phyloP scores from a whole-genome alignment of 371 early-diverging fungal genomes.

The Syncephalastrum monosporum region DNA sequence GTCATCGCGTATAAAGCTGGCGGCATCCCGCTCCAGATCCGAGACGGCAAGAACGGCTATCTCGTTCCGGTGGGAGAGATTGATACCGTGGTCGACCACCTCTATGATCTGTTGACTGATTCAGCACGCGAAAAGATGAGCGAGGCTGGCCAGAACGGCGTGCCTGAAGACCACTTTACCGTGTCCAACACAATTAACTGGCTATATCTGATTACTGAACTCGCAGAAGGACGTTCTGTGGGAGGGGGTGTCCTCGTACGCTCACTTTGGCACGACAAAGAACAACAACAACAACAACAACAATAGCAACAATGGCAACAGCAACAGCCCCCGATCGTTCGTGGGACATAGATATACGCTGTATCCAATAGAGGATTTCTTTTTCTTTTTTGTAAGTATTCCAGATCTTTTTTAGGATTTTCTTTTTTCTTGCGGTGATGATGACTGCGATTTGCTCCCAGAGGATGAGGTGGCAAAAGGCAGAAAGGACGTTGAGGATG shows the following conservation, averaged over 20 bases:
- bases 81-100: conserved; percentile 55
- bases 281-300: too few relatives aligned
- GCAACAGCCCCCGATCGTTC: too few relatives aligned
- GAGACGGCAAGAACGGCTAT: conserved; percentile 62
- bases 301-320: too few relatives aligned
- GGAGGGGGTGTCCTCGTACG: too few relatives aligned
- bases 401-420: too few relatives aligned
- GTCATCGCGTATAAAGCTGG: conserved; percentile 68
- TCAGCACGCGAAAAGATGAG: conserved; percentile 24
- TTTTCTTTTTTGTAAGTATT: too few relatives aligned
- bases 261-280: too few relatives aligned
- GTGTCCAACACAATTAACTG: conserved; percentile 68
- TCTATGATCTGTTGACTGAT: conserved; percentile 53
- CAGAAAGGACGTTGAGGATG: too few relatives aligned
- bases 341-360: too few relatives aligned
- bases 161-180: conserved; percentile 71
- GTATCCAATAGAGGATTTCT: too few relatives aligned
- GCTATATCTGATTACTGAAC: conserved; percentile 60
- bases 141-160: conserved; percentile 35
- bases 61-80: conserved; percentile 66
- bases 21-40: conserved; percentile 85
- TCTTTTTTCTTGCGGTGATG: too few relatives aligned
- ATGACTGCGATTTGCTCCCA: neutral
- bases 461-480: conserved; percentile 1
- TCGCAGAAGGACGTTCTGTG: conserved; percentile 21